Evolutionary conservation across 148 eudicot species (phyloP).

Genomic region (Euryodendron excelsum): DNA sequence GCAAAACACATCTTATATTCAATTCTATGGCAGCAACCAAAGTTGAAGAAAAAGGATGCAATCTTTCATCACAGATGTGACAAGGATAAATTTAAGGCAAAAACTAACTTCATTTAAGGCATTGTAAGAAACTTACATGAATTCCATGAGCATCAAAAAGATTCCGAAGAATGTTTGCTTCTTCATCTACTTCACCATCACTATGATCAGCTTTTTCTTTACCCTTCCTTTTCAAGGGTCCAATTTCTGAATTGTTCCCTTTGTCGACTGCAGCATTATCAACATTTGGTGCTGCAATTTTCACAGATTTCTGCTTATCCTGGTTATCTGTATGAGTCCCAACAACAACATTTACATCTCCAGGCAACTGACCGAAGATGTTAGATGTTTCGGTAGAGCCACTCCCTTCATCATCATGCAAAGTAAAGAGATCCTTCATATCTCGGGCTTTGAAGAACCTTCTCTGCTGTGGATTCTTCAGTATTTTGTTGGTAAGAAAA

Average conservation of each 20-base stretch:
- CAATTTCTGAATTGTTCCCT: slow-evolving; percentile 21
- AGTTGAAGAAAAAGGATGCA: neutral
- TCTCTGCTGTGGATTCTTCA: slow-evolving; percentile 94
- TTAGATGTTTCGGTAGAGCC: slow-evolving; percentile 81
- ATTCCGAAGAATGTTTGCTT: slow-evolving; percentile 63
- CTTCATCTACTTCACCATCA: slow-evolving; percentile 51
- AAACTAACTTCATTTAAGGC: slow-evolving; percentile 12
- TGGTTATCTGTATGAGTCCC: slow-evolving; percentile 45
- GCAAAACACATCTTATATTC: neutral
- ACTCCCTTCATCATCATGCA: slow-evolving; percentile 67
- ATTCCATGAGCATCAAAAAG: slow-evolving; percentile 95
- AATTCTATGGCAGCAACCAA: neutral
- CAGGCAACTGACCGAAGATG: slow-evolving; percentile 75
- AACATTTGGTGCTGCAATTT: slow-evolving; percentile 22
- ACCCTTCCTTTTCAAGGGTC: slow-evolving; percentile 32
- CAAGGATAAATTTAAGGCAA: neutral
- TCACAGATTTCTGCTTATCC: slow-evolving; percentile 23
- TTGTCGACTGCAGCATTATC: slow-evolving; percentile 26
- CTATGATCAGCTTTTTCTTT: slow-evolving; percentile 38
- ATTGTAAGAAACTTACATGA: slow-evolving; percentile 60
- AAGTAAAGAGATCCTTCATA: slow-evolving; percentile 78
- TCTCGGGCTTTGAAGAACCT: slow-evolving; percentile 94
- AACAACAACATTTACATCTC: slow-evolving; percentile 67
- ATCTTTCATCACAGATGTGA: neutral
- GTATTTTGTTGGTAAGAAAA: slow-evolving; percentile 86